These are phyloP conservation scores for Aspergillus versicolor DNA, from an alignment of 2,329 filamentous ascomycete species.

Conservation along the genomic window DNA sequence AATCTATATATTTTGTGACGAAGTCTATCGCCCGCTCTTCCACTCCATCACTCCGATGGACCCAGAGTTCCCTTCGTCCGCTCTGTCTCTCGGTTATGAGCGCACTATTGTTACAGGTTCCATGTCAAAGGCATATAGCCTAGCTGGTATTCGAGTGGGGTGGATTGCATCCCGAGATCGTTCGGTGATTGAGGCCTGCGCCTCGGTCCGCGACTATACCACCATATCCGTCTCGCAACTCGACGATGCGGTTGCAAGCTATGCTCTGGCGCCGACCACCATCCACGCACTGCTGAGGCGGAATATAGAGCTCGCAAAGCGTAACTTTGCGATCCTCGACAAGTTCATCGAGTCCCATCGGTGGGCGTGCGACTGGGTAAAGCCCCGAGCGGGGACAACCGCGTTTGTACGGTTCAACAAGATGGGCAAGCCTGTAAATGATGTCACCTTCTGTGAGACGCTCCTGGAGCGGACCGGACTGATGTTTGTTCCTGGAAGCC, in stretches of 20 bases:
- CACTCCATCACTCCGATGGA: conserved; percentile 62
- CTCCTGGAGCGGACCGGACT: conserved; percentile 67
- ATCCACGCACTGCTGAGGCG: conserved; percentile 63
- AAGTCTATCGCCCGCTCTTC: conserved; percentile 82
- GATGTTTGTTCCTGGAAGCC: conserved; percentile 69
- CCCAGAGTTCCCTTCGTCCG: conserved; percentile 62
- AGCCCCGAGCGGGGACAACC: conserved; percentile 78
- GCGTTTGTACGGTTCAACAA: conserved; percentile 68
- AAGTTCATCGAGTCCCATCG: conserved; percentile 65
- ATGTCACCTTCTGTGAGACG: conserved; percentile 66
- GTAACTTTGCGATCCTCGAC: conserved; percentile 66
- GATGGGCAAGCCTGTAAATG: conserved; percentile 62
- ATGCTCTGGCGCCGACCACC: conserved; percentile 65
- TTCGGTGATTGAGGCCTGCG: conserved; percentile 62
- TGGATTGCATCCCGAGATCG: conserved; percentile 73
- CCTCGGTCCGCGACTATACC: conserved; percentile 73
- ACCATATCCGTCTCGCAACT: conserved; percentile 82
- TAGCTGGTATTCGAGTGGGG: conserved; percentile 78
- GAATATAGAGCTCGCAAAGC: conserved; percentile 66
- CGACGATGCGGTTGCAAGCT: conserved; percentile 75
- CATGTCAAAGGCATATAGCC: conserved; percentile 80
- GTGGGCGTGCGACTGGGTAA: conserved; percentile 67
- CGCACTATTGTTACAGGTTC: conserved; percentile 73
- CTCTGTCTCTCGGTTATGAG: conserved; percentile 69
- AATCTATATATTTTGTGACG: conserved; percentile 70